These are phyloP conservation scores for Clohesyomyces aquaticus DNA, from an alignment of 495 filamentous ascomycete genomes.

Conservation along the genomic window DNA sequence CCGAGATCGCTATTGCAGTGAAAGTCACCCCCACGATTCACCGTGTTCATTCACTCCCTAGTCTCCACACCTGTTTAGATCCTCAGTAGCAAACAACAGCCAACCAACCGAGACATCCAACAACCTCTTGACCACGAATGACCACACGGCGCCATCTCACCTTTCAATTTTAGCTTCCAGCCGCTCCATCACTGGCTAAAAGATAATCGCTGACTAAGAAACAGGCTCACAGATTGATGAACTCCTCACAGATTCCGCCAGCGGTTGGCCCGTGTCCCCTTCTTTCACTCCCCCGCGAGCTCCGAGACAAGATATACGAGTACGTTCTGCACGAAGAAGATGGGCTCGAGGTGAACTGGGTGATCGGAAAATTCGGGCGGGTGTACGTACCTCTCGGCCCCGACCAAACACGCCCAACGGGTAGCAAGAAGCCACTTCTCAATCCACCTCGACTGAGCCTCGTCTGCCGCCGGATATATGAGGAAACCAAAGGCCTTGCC, in stretches of 20 bases:
- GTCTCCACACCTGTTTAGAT: no score
- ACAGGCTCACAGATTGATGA: no score
- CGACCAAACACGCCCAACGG: neutral
- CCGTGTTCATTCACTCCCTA: no score
- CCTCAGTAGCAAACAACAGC: no score
- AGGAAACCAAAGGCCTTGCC: slow-evolving; percentile 8
- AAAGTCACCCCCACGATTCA: no score
- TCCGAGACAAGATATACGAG: slow-evolving; percentile 20
- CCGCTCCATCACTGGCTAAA: neutral
- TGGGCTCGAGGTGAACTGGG: neutral
- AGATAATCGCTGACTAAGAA: neutral
- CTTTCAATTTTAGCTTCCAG: no score
- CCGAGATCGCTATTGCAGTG: no score
- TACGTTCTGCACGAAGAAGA: slow-evolving; percentile 9
- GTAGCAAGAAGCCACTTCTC: neutral
- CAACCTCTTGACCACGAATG: no score
- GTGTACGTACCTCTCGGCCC: neutral
- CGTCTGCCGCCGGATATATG: slow-evolving; percentile 8
- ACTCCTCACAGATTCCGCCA: neutral
- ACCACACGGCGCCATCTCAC: no score
- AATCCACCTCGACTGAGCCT: slow-evolving; percentile 7
- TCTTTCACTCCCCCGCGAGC: slow-evolving; percentile 16
- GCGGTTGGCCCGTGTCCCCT: slow-evolving; percentile 1
- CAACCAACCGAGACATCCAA: no score
- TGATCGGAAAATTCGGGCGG: neutral